Evolutionary conservation across 2,329 filamentous ascomycete genomes (phyloP).

Genomic region (Diaporthe helianthi): DNA sequence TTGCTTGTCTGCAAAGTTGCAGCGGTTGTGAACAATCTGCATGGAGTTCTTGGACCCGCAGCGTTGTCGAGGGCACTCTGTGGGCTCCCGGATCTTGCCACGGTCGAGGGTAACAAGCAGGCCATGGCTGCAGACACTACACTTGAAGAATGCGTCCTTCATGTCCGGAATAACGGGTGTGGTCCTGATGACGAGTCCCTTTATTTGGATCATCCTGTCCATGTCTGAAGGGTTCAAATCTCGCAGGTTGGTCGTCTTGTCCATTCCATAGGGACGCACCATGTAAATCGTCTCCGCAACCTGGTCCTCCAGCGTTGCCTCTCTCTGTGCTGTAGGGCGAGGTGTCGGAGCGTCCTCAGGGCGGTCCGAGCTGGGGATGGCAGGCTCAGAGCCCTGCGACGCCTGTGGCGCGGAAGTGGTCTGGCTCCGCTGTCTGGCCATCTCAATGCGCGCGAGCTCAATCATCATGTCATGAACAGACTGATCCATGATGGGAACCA

Average conservation of each 20-base stretch:
- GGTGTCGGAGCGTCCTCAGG: slow-evolving; percentile 59
- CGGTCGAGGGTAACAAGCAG: slow-evolving; percentile 91
- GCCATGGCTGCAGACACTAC: slow-evolving; percentile 90
- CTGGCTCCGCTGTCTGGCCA: slow-evolving; percentile 70
- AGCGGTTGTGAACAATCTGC: slow-evolving; percentile 97
- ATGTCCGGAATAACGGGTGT: slow-evolving; percentile 98
- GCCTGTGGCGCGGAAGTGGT: slow-evolving; percentile 60
- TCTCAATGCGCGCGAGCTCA: slow-evolving; percentile 83
- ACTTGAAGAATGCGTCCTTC: slow-evolving; percentile 98
- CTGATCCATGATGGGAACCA: slow-evolving; percentile 96
- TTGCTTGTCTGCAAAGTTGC: slow-evolving; percentile 94
- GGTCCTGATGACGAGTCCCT: slow-evolving; percentile 93
- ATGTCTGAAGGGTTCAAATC: slow-evolving; percentile 95
- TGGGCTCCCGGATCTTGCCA: slow-evolving; percentile 95
- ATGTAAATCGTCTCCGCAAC: slow-evolving; percentile 83
- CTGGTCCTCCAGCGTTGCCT: slow-evolving; percentile 76
- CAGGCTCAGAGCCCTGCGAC: slow-evolving; percentile 74
- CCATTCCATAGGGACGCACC: slow-evolving; percentile 87
- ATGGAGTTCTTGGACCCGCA: slow-evolving; percentile 93
- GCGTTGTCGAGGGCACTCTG: slow-evolving; percentile 80
- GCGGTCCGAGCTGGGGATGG: slow-evolving; percentile 80
- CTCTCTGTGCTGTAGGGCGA: slow-evolving; percentile 51
- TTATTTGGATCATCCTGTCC: slow-evolving; percentile 94
- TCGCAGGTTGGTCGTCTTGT: slow-evolving; percentile 86
- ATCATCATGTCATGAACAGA: slow-evolving; percentile 92